Conservation (phyloP, 768 basidiomycete species). For the Favolaschia claudopus region DNA sequence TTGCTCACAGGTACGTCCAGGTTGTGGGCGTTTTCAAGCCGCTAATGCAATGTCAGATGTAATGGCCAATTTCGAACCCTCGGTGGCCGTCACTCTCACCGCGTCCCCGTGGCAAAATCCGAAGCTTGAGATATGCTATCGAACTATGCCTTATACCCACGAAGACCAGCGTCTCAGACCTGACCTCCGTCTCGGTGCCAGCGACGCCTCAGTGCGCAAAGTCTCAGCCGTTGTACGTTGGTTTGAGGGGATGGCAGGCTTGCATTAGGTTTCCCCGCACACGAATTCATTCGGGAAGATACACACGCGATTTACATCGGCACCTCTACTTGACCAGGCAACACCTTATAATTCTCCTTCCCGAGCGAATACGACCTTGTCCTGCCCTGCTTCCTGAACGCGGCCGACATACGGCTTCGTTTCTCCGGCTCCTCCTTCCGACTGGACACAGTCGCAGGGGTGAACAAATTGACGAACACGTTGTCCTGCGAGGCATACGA, state of each 20-base stretch:
- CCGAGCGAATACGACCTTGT: neutral
- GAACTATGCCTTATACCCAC: conserved; percentile 72
- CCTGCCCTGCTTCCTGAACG: neutral
- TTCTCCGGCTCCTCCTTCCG: neutral
- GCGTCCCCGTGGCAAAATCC: conserved; percentile 77
- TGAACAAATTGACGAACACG: conserved; percentile 17
- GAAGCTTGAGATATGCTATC: conserved; percentile 73
- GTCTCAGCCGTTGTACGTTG: conserved; percentile 72
- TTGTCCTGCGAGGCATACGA: conserved; percentile 21
- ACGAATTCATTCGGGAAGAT: no score
- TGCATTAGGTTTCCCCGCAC: conserved; percentile 33
- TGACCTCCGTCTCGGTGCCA: conserved; percentile 74
- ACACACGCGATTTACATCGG: conserved; percentile 2
- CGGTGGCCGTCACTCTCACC: conserved; percentile 57
- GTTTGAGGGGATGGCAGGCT: conserved; percentile 79
- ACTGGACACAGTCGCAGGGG: conserved; percentile 1
- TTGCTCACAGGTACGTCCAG: conserved; percentile 67
- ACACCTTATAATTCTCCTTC: conserved; percentile 7
- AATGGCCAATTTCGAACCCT: conserved; percentile 52
- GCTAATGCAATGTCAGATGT: conserved; percentile 53
- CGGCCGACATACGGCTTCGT: neutral
- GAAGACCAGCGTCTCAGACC: conserved; percentile 71
- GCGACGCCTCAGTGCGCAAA: conserved; percentile 71
- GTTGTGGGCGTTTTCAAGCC: neutral
- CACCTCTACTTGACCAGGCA: neutral